Evolutionary conservation across 2,329 filamentous ascomycete species (phyloP).

Genomic region (Ophiostoma perfectum): DNA sequence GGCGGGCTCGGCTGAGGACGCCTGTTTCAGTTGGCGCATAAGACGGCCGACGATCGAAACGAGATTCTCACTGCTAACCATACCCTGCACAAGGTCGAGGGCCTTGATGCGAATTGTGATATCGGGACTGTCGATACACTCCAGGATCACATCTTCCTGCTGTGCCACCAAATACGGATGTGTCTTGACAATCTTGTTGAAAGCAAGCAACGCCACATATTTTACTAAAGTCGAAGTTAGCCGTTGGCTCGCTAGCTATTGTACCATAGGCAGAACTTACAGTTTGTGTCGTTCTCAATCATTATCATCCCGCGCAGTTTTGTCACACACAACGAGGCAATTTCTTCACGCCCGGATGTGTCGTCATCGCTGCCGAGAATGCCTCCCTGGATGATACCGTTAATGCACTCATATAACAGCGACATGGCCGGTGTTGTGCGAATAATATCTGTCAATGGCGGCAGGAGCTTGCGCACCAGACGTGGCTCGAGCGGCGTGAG

Average conservation of each 20-base stretch:
- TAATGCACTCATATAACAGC: slow-evolving; percentile 96
- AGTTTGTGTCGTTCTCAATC: slow-evolving; percentile 85
- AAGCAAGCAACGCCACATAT: slow-evolving; percentile 91
- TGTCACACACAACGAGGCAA: slow-evolving; percentile 83
- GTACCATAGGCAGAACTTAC: slow-evolving; percentile 45
- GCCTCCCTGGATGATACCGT: slow-evolving; percentile 94
- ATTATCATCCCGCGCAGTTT: slow-evolving; percentile 94
- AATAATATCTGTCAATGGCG: slow-evolving; percentile 87
- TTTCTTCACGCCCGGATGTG: slow-evolving; percentile 77
- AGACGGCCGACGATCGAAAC: slow-evolving; percentile 78
- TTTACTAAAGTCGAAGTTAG: slow-evolving; percentile 59
- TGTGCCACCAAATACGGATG: slow-evolving; percentile 83
- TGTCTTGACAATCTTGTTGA: slow-evolving; percentile 87
- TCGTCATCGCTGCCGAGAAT: slow-evolving; percentile 77
- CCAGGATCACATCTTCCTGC: slow-evolving; percentile 93
- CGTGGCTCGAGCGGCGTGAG: slow-evolving; percentile 88
- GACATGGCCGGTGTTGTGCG: slow-evolving; percentile 96
- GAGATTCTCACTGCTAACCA: slow-evolving; percentile 86
- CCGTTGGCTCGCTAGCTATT: neutral
- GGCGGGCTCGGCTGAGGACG: slow-evolving; percentile 46
- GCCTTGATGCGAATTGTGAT: slow-evolving; percentile 94
- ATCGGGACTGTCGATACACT: slow-evolving; percentile 92
- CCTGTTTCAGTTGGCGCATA: slow-evolving; percentile 75
- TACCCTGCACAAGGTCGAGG: slow-evolving; percentile 83
- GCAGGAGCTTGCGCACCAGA: slow-evolving; percentile 82